phyloP scores from a whole-genome alignment of 768 basidiomycete species.

The Kwoniella bestiolae region DNA sequence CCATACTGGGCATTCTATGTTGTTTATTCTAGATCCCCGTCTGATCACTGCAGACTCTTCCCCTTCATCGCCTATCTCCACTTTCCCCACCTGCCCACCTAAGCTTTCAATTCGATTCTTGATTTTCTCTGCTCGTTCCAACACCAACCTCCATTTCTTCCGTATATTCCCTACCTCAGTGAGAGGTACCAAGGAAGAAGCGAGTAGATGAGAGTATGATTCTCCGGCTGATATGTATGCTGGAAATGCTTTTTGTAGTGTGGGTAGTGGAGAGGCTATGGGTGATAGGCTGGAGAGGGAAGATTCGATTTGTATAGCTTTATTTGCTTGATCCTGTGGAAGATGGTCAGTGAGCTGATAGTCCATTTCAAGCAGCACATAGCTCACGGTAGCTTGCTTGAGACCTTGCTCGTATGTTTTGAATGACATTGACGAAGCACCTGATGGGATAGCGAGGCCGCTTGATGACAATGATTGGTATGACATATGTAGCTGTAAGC shows the following conservation, averaged over 20 bases:
- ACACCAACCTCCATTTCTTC: slow-evolving; percentile 54
- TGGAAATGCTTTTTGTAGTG: slow-evolving; percentile 47
- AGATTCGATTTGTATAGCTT: slow-evolving; percentile 40
- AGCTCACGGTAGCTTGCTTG: slow-evolving; percentile 42
- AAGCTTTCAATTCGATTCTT: slow-evolving; percentile 43
- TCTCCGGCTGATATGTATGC: slow-evolving; percentile 46
- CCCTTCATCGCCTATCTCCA: slow-evolving; percentile 36
- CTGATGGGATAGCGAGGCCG: too few species aligned
- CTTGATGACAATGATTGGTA: too few species aligned
- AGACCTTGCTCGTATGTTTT: slow-evolving; percentile 43
- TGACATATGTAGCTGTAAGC: too few species aligned
- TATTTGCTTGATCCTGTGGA: slow-evolving; percentile 38
- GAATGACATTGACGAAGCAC: slow-evolving; percentile 27
- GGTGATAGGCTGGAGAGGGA: slow-evolving; percentile 38
- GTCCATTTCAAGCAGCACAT: not conserved
- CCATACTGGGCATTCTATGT: slow-evolving; percentile 32
- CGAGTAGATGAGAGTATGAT: slow-evolving; percentile 43
- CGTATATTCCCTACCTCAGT: slow-evolving; percentile 29
- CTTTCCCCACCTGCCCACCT: slow-evolving; percentile 45
- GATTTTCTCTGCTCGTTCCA: slow-evolving; percentile 55
- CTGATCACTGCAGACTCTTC: slow-evolving; percentile 34
- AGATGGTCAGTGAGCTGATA: not conserved
- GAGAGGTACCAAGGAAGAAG: slow-evolving; percentile 34
- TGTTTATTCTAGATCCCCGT: slow-evolving; percentile 38
- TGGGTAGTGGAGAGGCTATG: slow-evolving; percentile 37